Evolutionary conservation across 192 early-diverging fungal species (phyloP).

Genomic region (Mortierella claussenii): DNA sequence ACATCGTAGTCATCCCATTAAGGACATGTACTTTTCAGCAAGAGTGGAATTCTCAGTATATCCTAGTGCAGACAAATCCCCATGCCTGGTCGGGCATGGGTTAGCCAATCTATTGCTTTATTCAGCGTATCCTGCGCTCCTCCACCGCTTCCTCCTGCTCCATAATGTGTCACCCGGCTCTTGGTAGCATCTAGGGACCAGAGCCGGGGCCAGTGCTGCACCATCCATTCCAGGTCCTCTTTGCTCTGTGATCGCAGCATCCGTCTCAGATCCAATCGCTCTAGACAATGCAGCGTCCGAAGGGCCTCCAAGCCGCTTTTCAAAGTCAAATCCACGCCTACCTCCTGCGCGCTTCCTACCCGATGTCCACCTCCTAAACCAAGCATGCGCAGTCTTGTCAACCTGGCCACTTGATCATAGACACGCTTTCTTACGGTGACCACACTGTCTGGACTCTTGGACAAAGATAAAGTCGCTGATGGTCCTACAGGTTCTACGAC

Average conservation of each 20-base stretch:
- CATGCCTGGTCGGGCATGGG: slow-evolving; percentile 27
- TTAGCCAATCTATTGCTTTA: slow-evolving; percentile 50
- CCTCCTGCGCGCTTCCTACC: slow-evolving; percentile 16
- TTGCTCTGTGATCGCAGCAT: background rate
- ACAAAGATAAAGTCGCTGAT: too few species aligned
- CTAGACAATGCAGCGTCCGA: slow-evolving; percentile 17
- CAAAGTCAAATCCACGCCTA: slow-evolving; percentile 35
- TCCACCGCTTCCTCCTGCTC: background rate
- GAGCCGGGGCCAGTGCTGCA: slow-evolving; percentile 21
- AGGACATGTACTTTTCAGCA: too few species aligned
- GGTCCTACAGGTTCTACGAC: background rate
- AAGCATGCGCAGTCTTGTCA: slow-evolving; percentile 17
- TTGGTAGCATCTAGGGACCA: slow-evolving; percentile 15
- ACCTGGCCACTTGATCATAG: slow-evolving; percentile 14
- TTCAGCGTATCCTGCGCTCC: slow-evolving; percentile 9
- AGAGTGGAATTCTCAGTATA: too few species aligned
- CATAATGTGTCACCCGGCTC: too few species aligned
- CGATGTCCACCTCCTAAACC: slow-evolving; percentile 46
- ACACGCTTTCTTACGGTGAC: slow-evolving; percentile 7
- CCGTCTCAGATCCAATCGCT: slow-evolving; percentile 21
- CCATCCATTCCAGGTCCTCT: slow-evolving; percentile 37
- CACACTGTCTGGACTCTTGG: background rate
- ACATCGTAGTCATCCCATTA: too few species aligned
- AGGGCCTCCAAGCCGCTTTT: slow-evolving; percentile 22
- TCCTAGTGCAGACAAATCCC: slow-evolving; percentile 15